Evolutionary conservation across 306 rosid genomes (phyloP).

Genomic region (Cucumis cinereus): DNA sequence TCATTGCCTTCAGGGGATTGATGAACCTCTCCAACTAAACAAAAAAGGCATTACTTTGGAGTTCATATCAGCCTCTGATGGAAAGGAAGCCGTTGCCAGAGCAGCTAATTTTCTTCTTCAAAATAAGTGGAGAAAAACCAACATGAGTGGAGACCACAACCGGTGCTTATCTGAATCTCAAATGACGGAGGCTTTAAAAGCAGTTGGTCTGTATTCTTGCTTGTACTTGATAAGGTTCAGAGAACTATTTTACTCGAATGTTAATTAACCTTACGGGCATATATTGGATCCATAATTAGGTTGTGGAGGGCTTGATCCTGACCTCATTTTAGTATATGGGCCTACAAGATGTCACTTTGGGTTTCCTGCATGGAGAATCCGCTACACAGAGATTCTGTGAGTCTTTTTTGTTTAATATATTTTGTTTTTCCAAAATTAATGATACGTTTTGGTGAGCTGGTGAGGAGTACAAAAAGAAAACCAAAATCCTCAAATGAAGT

Average conservation of each 20-base stretch:
- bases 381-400: conserved; percentile 79
- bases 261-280: conserved; percentile 4
- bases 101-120: conserved; percentile 63
- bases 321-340: conserved; percentile 75
- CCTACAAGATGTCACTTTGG: conserved; percentile 89
- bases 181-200: conserved; percentile 53
- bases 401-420: conserved; percentile 16
- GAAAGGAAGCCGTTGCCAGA: conserved; percentile 63
- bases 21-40: conserved; percentile 16
- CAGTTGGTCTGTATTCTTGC: conserved; percentile 48
- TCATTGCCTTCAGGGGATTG: conserved; percentile 34
- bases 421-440: neutral
- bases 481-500: neutral
- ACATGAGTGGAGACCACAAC: conserved; percentile 25
- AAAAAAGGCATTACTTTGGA: conserved; percentile 40
- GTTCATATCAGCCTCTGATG: conserved; percentile 55
- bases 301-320: conserved; percentile 63
- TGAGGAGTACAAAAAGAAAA: neutral
- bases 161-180: conserved; percentile 36
- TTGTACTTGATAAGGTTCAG: conserved; percentile 14
- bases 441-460: neutral
- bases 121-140: conserved; percentile 30
- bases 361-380: conserved; percentile 88
- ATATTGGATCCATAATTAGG: conserved; percentile 31
- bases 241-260: conserved; percentile 7